Evolutionary conservation across 768 basidiomycete species (phyloP).

Genomic region (Termitomyces heimii): DNA sequence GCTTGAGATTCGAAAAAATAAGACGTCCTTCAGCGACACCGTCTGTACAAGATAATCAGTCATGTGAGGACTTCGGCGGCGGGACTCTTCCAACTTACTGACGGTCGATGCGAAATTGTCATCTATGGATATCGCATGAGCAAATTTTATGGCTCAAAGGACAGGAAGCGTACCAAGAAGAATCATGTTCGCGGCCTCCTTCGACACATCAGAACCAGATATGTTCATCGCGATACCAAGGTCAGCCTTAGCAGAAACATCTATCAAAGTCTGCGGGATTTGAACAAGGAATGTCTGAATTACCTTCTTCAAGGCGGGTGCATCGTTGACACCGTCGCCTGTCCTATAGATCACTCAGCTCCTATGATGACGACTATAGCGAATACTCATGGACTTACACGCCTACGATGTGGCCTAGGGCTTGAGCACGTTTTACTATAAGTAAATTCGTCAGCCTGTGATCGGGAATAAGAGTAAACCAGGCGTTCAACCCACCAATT

Average conservation of each 20-base stretch:
- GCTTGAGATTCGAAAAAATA: constrained; percentile 66
- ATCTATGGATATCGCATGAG: constrained; percentile 27
- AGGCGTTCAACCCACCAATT: constrained; percentile 42
- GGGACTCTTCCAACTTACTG: constrained; percentile 33
- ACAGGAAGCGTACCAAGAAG: constrained; percentile 40
- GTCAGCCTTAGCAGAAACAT: constrained; percentile 39
- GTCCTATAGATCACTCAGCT: constrained; percentile 31
- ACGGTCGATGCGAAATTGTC: constrained; percentile 73
- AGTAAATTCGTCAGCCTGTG: not conserved
- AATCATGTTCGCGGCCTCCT: constrained; percentile 74
- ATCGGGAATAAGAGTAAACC: not conserved
- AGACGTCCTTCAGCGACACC: constrained; percentile 65
- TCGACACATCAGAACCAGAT: constrained; percentile 68
- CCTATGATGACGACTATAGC: not conserved
- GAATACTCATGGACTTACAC: constrained; percentile 39
- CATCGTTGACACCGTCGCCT: constrained; percentile 70
- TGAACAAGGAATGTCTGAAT: not conserved
- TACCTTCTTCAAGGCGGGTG: constrained; percentile 61
- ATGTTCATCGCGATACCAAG: constrained; percentile 75
- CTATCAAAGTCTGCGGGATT: not conserved
- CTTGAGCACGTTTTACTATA: constrained; percentile 64
- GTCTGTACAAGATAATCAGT: constrained; percentile 28
- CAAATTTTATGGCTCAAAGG: not conserved
- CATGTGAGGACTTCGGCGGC: not conserved
- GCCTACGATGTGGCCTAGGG: constrained; percentile 65